Base-by-base conservation (phyloP, 1,139 yeast genomes). In the Suhomyces bokatorum region DNA sequence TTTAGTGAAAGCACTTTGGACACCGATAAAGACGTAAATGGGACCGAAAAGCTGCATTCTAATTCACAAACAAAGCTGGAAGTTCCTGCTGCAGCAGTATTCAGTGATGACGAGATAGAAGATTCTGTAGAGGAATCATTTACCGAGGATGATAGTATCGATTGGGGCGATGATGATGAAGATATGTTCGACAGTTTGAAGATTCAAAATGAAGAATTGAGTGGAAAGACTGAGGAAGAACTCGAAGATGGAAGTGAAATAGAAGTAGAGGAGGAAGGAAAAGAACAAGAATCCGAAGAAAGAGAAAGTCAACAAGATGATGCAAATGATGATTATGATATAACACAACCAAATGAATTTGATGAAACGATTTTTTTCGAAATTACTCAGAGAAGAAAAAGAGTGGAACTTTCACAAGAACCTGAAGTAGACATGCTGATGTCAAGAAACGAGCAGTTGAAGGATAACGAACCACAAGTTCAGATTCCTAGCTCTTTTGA, bases 401-500 rank as follows among this genome's bases (percentile, higher is more conserved):
- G 17, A 13, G 9, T 34, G n/a, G 44, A 10, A 36, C 24, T n/a
- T 29, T 32, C n/a, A 3, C 26, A 32, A 13, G 10, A 5, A 9
- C 17, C 24, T 3, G 10, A 28, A 3, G 3, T 11, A 13, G 24
- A 20, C 2, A 24, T 3, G 12, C 7, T 3, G 17, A 26, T 36
- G 7, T 16, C 27, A 11, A 16, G 4, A 8, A n/a, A 11, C 7
- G 17, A 11, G 6, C 15, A 3, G 32, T 11, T 4, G 16, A 13
- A 16, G 6, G 27, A 28, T 7, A 33, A 28, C 27, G 13, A 20
- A 8, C 33, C 43, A 5, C 27, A 11, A 3, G 5, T 41, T 20
- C 56, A 54, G 35, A 47, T 53, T 14, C 55, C 52, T 7, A 49
- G 56, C 15, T 53, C 57, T 0, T 49, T 49, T 22, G 52, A 48